A percentile compares a stretch with the other conserved stretches of the same genome.
These are phyloP conservation scores for Talaromyces sp. DNA, from an alignment of 2,329 filamentous ascomycete species.

Conservation along the genomic window DNA sequence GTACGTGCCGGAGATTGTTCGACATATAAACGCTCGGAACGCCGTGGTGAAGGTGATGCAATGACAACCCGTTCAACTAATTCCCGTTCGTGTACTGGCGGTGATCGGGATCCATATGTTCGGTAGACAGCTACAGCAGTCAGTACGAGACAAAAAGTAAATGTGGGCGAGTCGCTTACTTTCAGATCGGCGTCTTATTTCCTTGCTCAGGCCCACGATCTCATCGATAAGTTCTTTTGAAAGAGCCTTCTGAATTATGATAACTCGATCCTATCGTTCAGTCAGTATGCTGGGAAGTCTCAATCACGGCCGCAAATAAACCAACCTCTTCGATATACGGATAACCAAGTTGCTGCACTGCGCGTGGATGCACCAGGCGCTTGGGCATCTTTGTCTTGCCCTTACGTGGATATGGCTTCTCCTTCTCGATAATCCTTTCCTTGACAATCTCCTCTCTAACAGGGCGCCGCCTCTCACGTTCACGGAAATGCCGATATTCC, in stretches of 20 bases:
- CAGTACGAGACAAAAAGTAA: not conserved
- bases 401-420: constrained; percentile 64
- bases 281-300: not conserved
- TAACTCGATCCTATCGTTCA: constrained; percentile 62
- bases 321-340: constrained; percentile 78
- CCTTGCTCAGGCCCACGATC: constrained; percentile 74
- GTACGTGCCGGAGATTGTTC: constrained; percentile 20
- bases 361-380: constrained; percentile 71
- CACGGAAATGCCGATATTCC: constrained; percentile 61
- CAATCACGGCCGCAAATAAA: not conserved
- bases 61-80: constrained; percentile 17
- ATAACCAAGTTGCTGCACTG: constrained; percentile 78
- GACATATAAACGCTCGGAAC: constrained; percentile 26
- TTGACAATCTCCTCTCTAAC: constrained; percentile 27
- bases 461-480: constrained; percentile 46
- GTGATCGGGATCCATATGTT: constrained; percentile 16
- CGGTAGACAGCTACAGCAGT: constrained; percentile 4
- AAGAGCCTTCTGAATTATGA: constrained; percentile 77
- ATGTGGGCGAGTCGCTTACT: constrained; percentile 19
- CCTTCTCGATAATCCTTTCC: constrained; percentile 35
- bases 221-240: constrained; percentile 90
- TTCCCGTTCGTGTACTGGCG: constrained; percentile 14
- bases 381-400: constrained; percentile 86
- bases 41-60: constrained; percentile 12
- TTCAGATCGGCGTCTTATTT: constrained; percentile 37